Base-by-base conservation (phyloP, 768 basidiomycete genomes). In the Brasilioporus rufonigricans region DNA sequence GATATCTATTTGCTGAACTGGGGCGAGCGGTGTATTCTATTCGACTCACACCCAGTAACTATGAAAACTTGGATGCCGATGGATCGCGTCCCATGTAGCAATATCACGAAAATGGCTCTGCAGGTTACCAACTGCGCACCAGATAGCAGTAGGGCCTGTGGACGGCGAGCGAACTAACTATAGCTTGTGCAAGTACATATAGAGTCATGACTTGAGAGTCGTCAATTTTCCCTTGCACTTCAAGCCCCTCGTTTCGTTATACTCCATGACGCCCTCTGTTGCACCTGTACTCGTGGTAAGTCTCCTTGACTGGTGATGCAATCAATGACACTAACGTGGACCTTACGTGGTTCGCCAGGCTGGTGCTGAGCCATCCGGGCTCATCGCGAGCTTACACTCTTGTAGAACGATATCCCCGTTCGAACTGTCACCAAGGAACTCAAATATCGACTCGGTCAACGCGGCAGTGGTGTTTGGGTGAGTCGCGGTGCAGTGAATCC, bases 401-500 rank as follows among this genome's bases (percentile, higher is more conserved):
- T 77, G 16, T 69, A 70, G 21, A 79, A 80, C 63, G 73, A 75
- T 5, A 65, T 82, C 16, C 71, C 77, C 13, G 75, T 83, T 6
- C 77, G 80, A 19, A 74, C 84, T 27, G 77, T 84, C 44, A 77
- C 83, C 53, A 80, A 78, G 55, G 74, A 72, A 48, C 59, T 68
- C 0, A 47, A 67, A 1, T 69, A 72, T 11, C 70, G 64, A 18
- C 57, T 72, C 16, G 75, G 75, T 2, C 72, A 75, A 53, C 73
- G 78, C 1, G 73, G 71, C 4, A 66, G 65, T 4, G 76, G 68
- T 4, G 59, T 80, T 23, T 75, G 74, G 71, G 77, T 76, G 40
- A 29, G 67, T 27, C 49, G 13, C 12, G 12, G 29, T 27, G 4
- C 4, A 41, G 40, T 4, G 21, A n/a, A 6, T 9, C 24, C 8